Evolutionary conservation across 768 basidiomycete species (phyloP).

Genomic region (Suillus subaureus): DNA sequence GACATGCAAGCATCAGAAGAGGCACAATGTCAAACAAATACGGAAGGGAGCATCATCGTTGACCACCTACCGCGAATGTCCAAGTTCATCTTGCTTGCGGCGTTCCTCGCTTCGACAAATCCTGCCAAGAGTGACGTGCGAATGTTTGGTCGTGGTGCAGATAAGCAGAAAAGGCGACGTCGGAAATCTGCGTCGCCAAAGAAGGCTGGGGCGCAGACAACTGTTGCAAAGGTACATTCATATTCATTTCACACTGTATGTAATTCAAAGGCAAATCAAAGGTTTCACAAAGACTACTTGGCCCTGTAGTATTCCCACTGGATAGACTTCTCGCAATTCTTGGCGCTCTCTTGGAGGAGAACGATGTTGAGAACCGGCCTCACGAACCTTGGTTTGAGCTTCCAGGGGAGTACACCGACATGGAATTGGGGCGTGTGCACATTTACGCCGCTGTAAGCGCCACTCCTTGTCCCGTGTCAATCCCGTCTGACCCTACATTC

Average conservation of each 20-base stretch:
- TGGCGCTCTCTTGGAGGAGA: constrained; percentile 75
- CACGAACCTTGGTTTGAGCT: constrained; percentile 50
- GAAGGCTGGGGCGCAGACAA: constrained; percentile 41
- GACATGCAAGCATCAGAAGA: constrained; percentile 21
- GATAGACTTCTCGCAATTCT: constrained; percentile 83
- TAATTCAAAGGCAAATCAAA: constrained; percentile 27
- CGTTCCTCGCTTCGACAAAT: constrained; percentile 84
- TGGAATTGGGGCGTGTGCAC: constrained; percentile 65
- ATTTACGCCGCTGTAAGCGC: constrained; percentile 58
- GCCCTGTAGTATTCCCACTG: constrained; percentile 76
- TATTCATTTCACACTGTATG: constrained; percentile 2
- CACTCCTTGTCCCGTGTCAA: constrained; percentile 2
- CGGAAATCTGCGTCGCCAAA: constrained; percentile 41
- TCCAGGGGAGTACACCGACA: constrained; percentile 75
- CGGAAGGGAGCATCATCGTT: constrained; percentile 20
- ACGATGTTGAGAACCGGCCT: constrained; percentile 50
- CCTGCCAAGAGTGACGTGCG: constrained; percentile 78
- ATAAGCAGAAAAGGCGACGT: constrained; percentile 64
- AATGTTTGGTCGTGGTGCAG: constrained; percentile 77
- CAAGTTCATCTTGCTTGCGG: constrained; percentile 74
- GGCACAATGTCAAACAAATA: constrained; percentile 3
- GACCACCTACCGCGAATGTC: constrained; percentile 62
- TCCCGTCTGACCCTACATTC: constrained; percentile 1
- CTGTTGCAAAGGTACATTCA: constrained; percentile 46
- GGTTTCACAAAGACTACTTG: constrained; percentile 78